Base-by-base conservation (phyloP, 2,329 filamentous ascomycete genomes). In the Rhinocladiella mackenziei region DNA sequence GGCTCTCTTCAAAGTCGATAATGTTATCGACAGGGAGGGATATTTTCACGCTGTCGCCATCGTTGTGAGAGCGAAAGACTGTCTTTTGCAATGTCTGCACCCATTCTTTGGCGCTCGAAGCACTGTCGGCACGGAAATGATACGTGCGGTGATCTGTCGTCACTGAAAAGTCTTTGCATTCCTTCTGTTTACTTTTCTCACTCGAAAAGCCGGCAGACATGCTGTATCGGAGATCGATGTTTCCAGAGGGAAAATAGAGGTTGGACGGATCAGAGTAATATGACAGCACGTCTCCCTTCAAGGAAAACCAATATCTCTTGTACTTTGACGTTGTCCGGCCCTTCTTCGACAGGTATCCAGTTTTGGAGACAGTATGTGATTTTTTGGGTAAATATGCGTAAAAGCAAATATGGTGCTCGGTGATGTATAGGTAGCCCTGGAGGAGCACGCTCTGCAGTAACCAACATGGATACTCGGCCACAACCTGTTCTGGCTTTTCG, bases 331-430 rank as follows among this genome's bases (percentile, higher is more conserved):
- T 95, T 34, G 87, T 83, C 59, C 85, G 86, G 46, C 92, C 91
- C 47, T 85, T 86, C 67, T 97, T 97, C 43, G 80, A 81, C 2
- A 98, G 72, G 60, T 91, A 88, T 1, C 92, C 91, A 1, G 89
- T 91, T 66, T 95, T 97, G 54, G 83, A 78, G 13, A 85, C 77
- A 42, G 82, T 75, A 56, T 86, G 80, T 39, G 84, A 80, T 73
- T 92, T 95, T 72, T 89, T 94, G 5, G 89, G 89, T n/a, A 97
- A 76, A 62, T 96, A 96, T 28, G 92, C 89, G 62, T 96, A 97
- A 64, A 97, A 98, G 67, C 89, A 96, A 50, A 97, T 85, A 62
- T 98, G 92, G 57, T 83, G 85, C 50, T 84, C 75, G 0, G 92
- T 97, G 60, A 98, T 86, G 67, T 97, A 97, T 76, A 98, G 83